Conservation (phyloP, 2,329 filamentous ascomycete genomes). For the Helminthosporium solani region DNA sequence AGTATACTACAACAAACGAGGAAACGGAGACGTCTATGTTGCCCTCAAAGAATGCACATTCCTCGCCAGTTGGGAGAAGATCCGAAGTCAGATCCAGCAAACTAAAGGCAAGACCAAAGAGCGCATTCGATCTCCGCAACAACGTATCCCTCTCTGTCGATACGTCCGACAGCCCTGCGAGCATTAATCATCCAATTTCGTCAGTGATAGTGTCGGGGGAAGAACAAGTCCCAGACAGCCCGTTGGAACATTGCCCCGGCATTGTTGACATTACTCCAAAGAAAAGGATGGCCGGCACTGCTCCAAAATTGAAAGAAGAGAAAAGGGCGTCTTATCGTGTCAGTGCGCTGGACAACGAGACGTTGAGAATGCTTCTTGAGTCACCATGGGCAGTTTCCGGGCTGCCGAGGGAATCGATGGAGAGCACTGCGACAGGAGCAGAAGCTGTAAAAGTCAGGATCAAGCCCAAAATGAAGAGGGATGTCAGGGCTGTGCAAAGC, state of each 20-base stretch:
- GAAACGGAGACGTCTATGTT: constrained; percentile 1
- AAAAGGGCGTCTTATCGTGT: not conserved
- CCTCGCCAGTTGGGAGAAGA: constrained; percentile 5
- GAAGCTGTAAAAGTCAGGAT: not conserved
- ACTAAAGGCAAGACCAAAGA: constrained; percentile 27
- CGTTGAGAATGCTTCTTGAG: constrained; percentile 11
- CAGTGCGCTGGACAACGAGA: constrained; percentile 8
- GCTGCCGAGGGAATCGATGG: constrained; percentile 2
- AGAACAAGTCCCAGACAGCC: too few relatives aligned
- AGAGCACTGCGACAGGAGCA: not conserved
- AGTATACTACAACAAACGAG: constrained; percentile 15
- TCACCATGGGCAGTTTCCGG: constrained; percentile 11
- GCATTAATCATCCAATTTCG: too few relatives aligned
- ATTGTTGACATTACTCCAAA: not conserved
- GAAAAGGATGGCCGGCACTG: not conserved
- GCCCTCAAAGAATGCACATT: constrained; percentile 1
- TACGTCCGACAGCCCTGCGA: too few relatives aligned
- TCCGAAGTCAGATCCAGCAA: constrained; percentile 15
- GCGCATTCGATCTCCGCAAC: constrained; percentile 35
- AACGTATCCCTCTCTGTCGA: not conserved
- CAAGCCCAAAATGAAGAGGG: not conserved
- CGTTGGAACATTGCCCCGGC: not conserved
- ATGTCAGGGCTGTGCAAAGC: constrained; percentile 11
- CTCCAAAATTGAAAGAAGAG: not conserved
- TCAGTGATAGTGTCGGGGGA: too few relatives aligned